Conservation (phyloP, 2,329 filamentous ascomycete species). For the Juglanconis sp. region DNA sequence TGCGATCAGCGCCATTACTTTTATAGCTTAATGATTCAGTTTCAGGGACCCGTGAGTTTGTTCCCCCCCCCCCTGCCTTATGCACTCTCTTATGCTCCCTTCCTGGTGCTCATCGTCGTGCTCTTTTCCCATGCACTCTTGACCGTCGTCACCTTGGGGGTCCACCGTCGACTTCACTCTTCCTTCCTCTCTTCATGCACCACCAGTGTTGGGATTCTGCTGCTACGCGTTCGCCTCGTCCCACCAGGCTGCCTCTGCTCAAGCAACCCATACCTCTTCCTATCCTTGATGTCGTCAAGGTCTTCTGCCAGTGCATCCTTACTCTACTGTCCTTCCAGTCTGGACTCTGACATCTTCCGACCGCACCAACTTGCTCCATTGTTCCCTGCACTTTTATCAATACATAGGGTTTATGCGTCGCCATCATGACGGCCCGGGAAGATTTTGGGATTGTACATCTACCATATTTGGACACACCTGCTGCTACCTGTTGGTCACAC, state of each 20-base stretch:
- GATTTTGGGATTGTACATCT: conserved; percentile 3
- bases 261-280: conserved; percentile 1
- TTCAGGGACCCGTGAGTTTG: conserved; percentile 15
- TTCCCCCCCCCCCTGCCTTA: not conserved
- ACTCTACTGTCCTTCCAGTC: not conserved
- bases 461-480: conserved; percentile 3
- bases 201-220: not conserved
- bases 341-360: not conserved
- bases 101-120: not conserved
- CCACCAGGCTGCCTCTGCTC: conserved; percentile 1
- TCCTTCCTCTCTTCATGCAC: not conserved
- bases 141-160: not conserved
- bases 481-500: conserved; percentile 8
- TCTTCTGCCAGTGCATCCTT: not conserved
- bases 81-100: not conserved
- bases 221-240: not conserved
- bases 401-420: conserved; percentile 3
- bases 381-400: conserved; percentile 8
- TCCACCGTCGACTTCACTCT: not conserved
- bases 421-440: conserved; percentile 15
- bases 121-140: not conserved
- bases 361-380: conserved; percentile 3
- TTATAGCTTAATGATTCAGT: conserved; percentile 14
- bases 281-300: conserved; percentile 1
- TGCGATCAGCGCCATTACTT: conserved; percentile 13